phyloP scores from a whole-genome alignment of 148 eudicot genomes.

The Suaeda aralocaspica region DNA sequence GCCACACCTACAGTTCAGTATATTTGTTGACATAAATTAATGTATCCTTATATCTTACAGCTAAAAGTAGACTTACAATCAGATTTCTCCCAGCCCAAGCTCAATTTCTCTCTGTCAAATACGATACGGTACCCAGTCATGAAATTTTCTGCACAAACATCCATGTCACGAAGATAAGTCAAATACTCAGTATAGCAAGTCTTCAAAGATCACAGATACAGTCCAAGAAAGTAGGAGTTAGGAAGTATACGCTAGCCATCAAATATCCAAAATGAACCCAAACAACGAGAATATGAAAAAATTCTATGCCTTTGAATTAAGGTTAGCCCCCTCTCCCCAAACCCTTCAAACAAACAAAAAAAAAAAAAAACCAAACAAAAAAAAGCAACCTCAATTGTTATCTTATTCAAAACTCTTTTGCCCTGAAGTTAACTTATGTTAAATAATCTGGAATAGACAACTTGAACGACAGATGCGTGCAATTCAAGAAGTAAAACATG shows the following conservation, averaged over 20 bases:
- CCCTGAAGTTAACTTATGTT: too few relatives aligned
- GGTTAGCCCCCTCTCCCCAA: background rate
- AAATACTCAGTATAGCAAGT: background rate
- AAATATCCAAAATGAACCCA: background rate
- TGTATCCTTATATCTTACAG: background rate
- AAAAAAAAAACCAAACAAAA: too few relatives aligned
- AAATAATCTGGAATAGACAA: too few relatives aligned
- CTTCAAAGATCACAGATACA: background rate
- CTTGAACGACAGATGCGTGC: too few relatives aligned
- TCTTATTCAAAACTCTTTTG: too few relatives aligned
- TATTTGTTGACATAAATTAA: background rate
- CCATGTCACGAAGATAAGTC: background rate
- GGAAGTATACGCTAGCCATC: background rate
- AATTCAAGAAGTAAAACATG: background rate
- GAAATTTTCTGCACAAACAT: constrained; percentile 63
- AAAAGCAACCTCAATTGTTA: too few relatives aligned
- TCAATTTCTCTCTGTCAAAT: constrained; percentile 73
- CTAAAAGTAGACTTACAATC: constrained; percentile 44
- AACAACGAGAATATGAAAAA: background rate
- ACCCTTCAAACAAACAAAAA: too few relatives aligned
- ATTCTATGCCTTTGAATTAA: background rate
- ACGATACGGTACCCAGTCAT: constrained; percentile 86
- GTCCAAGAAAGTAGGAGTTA: background rate
- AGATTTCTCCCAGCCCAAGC: constrained; percentile 77
- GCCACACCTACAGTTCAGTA: background rate